Evolutionary conservation across 768 basidiomycete genomes (phyloP), one percentile per base, ranked within the genome.

Genomic region (Tremella fuciformis): DNA sequence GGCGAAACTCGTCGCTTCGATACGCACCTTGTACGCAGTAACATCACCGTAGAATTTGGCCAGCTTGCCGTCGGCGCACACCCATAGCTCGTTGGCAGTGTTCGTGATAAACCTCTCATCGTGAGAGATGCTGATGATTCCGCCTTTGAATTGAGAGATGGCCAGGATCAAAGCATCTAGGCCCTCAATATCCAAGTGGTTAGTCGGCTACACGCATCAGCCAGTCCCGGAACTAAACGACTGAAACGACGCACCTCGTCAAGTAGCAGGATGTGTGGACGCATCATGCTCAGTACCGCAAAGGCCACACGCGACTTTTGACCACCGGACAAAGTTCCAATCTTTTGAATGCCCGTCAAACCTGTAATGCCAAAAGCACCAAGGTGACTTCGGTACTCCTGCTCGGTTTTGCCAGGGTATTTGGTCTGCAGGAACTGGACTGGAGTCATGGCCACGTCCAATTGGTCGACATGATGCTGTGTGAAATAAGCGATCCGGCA

Each of bases 321-420:
- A 75, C 94, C 94, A 77, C 93, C 94, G 67, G 87, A 89, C 13
- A 97, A 78, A 0, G 93, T 98, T 21, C 86, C 90, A 64, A 98
- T 98, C 60, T 83, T 79, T 71, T 97, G 94, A 65, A 98, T 76
- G 29, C 78, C 77, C 1, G 92, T 94, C 85, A 94, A 86, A 42
- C 92, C 91, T 60, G 89, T 96, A 69, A 97, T 94, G 68, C 96
- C 93, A 80, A 98, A 96, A 58, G 93, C 91, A 6, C 94, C 96
- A 13, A 99, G 82, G 79, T 98, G 96, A n/a, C 79, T 77, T 61
- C 96, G 83, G 76, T 98, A 98, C 75, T 97, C 96, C 76, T 97
- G 94, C 77, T 98, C 96, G 6, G 83, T 90, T 78, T 87, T 88
- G 0, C 96, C 94, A 0, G 96, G 96, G 81, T 88, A 97, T 70